These are phyloP conservation scores for Rhodofomes roseus DNA, from an alignment of 1,284 basidiomycete species.

Conservation along the genomic window DNA sequence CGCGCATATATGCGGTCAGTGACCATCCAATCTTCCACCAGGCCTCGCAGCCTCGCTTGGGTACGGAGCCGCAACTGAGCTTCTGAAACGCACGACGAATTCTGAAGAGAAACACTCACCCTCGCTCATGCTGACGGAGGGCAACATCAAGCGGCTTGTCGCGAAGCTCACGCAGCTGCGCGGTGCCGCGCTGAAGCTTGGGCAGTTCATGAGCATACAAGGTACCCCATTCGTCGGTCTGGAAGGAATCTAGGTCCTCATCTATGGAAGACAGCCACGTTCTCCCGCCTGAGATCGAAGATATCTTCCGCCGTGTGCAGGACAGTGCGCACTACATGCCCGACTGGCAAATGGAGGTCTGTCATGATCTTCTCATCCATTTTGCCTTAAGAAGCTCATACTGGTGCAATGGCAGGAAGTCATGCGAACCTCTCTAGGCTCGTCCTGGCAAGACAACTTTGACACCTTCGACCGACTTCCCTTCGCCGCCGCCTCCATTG, in stretches of 20 bases:
- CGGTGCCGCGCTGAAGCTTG: conserved; percentile 94
- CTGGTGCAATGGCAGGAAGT: conserved; percentile 70
- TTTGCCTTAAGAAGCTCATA: background rate
- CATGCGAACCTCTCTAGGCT: conserved; percentile 70
- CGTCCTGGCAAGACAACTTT: conserved; percentile 75
- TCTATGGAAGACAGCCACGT: conserved; percentile 70
- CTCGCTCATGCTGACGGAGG: conserved; percentile 82
- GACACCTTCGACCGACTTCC: conserved; percentile 80
- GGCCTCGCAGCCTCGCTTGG: conserved; percentile 71
- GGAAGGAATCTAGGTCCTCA: background rate
- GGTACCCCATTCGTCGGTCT: conserved; percentile 40
- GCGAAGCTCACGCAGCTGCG: conserved; percentile 93
- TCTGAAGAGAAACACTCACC: conserved; percentile 25
- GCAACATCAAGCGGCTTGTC: conserved; percentile 88
- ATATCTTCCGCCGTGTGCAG: conserved; percentile 88
- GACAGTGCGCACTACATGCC: conserved; percentile 99
- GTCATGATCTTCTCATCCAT: background rate
- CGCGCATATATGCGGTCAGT: background rate
- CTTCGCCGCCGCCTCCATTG: conserved; percentile 95
- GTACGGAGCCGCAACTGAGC: conserved; percentile 62
- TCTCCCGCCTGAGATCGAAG: conserved; percentile 86
- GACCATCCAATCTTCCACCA: conserved; percentile 20
- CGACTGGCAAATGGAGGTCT: conserved; percentile 93
- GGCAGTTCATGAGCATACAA: conserved; percentile 98
- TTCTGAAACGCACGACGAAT: conserved; percentile 29